Conservation (phyloP, 768 basidiomycete species). For the Tulasnella calospora region DNA sequence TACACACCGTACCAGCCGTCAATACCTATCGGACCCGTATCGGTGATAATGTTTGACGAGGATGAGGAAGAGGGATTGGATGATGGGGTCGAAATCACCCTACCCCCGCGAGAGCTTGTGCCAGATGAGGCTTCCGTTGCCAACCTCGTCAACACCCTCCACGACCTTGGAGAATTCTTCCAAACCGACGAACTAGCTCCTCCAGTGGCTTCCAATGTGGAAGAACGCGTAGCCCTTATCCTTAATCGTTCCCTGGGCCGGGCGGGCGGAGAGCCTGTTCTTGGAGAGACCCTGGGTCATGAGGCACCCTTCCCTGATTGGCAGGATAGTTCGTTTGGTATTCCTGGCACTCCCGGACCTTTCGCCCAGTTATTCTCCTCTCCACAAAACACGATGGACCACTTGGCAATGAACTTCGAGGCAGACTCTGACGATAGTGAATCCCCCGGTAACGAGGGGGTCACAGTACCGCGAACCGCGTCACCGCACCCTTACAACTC, state of each 20-base stretch:
- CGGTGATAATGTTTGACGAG: slow-evolving; percentile 40
- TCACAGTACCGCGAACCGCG: background rate
- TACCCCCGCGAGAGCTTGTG: slow-evolving; percentile 35
- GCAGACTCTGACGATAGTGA: slow-evolving; percentile 22
- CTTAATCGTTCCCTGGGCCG: slow-evolving; percentile 30
- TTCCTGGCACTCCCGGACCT: slow-evolving; percentile 21
- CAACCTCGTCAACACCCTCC: slow-evolving; percentile 48
- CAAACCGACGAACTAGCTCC: slow-evolving; percentile 33
- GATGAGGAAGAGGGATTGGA: slow-evolving; percentile 16
- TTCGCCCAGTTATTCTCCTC: slow-evolving; percentile 19
- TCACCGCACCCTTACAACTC: slow-evolving; percentile 14
- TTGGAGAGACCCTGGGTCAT: background rate
- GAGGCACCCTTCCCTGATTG: background rate
- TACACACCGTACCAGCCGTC: slow-evolving; percentile 69
- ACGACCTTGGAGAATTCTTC: slow-evolving; percentile 40
- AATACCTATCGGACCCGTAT: slow-evolving; percentile 35
- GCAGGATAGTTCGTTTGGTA: background rate
- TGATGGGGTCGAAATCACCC: background rate
- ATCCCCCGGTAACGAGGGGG: background rate
- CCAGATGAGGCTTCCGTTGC: slow-evolving; percentile 46
- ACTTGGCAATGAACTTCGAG: slow-evolving; percentile 19
- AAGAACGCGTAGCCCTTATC: slow-evolving; percentile 30
- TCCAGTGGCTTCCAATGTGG: slow-evolving; percentile 25
- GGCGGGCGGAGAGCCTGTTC: background rate
- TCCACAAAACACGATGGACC: slow-evolving; percentile 21